Conservation (phyloP, 106 monocot genomes). For the Hemerocallis citrina region DNA sequence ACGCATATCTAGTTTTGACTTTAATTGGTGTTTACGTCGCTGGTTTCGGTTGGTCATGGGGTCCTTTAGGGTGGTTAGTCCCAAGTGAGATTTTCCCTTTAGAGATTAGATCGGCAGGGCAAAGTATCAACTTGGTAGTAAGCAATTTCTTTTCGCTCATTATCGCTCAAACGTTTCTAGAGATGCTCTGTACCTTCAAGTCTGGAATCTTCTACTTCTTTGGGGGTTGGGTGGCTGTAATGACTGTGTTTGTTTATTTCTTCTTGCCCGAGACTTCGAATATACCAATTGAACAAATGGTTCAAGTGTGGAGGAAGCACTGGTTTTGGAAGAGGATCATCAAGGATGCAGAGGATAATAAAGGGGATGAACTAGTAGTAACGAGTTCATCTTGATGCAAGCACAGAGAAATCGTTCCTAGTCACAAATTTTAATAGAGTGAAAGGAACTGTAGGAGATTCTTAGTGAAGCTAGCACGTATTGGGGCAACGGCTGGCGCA, state of each 20-base stretch:
- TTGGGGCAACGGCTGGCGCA: no score
- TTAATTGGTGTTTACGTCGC: constrained; percentile 18
- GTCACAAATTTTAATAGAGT: no score
- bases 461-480: no score
- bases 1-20: constrained; percentile 4
- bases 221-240: constrained; percentile 24
- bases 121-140: constrained; percentile 18
- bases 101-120: constrained; percentile 23
- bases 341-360: no score
- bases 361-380: no score
- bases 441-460: no score
- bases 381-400: no score
- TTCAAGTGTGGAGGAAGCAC: constrained; percentile 18
- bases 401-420: no score
- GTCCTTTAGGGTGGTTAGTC: constrained; percentile 26
- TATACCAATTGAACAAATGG: constrained; percentile 20
- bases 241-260: constrained; percentile 16
- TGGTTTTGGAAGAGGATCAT: constrained; percentile 31
- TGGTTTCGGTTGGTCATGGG: constrained; percentile 31
- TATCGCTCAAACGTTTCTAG: constrained; percentile 17
- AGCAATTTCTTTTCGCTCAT: constrained; percentile 19
- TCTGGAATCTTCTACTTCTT: constrained; percentile 27
- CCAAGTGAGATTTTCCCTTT: constrained; percentile 27
- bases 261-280: constrained; percentile 27
- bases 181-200: constrained; percentile 23